Evolutionary conservation across 2,329 filamentous ascomycete species (phyloP), one percentile per base, ranked within the genome.

Genomic region (Pseudovirgaria hyperparasitica): DNA sequence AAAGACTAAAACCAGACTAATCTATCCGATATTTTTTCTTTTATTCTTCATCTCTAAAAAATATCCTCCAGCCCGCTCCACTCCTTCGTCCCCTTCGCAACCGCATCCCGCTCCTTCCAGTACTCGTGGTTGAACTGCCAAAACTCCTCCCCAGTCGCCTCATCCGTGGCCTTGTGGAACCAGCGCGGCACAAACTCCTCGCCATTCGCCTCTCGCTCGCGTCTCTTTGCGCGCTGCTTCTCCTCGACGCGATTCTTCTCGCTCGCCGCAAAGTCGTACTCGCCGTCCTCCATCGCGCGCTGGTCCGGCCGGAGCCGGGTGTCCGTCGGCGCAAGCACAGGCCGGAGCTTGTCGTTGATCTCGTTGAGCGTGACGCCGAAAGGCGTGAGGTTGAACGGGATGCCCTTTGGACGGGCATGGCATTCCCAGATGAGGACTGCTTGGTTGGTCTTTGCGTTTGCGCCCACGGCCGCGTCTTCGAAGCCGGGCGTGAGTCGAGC

Each of bases 171-270:
- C 57, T 79, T 82, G 20, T 48, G 59, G 52, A 98, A 98, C 86
- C 87, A 98, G 24, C 77, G 73, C 0, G 90, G 84, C 21, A 58
- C 55, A 47, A 90, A 96, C 34, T 87, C 76, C 36, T 92, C 79
- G 4, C 90, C 90, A 3, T 58, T 68, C 16, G 68, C 67, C 55
- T 98, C 87, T 14, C 86, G 66, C 32, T 67, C 60, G 29, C 81
- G 62, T 34, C 90, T 63, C 32, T 77, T 76, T 7, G 76, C 74
- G 33, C 90, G 68, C 62, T 98, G 90, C 37, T 76, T 85, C 60
- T 94, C 81, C 55, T 98, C 90, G 0, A 98, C 71, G 2, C 90
- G 69, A 46, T 87, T 90, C 70, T 98, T 98, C 63, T 98, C 90
- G 5, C 70, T 72, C 0, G 87, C 90, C 2, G 90, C 90, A 33